These are phyloP conservation scores for Pyricularia sp. DNA, from an alignment of 2,329 filamentous ascomycete genomes.

Conservation along the genomic window DNA sequence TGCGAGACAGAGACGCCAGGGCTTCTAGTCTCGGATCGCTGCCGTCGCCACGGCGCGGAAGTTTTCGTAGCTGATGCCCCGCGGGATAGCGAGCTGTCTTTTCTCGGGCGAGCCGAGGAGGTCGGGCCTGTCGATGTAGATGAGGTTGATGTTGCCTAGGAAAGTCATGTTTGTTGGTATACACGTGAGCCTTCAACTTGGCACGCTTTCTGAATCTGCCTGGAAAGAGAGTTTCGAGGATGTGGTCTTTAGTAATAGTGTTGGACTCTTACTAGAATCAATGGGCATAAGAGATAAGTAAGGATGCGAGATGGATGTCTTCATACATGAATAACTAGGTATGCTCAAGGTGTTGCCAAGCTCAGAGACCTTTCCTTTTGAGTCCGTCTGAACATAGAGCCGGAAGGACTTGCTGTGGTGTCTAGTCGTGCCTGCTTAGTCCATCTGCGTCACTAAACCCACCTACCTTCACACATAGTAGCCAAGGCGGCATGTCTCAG, in stretches of 20 bases:
- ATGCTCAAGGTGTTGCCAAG: no score
- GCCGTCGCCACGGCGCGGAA: not conserved
- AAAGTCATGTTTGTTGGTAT: not conserved
- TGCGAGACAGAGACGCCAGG: not conserved
- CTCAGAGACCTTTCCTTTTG: no score
- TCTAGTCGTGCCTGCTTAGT: not conserved
- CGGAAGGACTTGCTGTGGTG: not conserved
- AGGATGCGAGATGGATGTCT: no score
- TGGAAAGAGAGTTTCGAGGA: no score
- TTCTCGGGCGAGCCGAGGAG: not conserved
- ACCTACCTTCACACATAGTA: no score
- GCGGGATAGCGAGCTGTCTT: not conserved
- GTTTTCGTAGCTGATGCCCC: not conserved
- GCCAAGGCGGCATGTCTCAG: not conserved
- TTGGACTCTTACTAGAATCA: no score
- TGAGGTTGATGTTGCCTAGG: not conserved
- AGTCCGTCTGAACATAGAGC: not conserved
- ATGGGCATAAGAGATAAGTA: no score
- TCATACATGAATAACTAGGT: no score
- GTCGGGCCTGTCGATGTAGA: not conserved
- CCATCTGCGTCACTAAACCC: not conserved
- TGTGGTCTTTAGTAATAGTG: no score
- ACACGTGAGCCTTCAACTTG: no score
- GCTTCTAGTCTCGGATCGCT: not conserved
- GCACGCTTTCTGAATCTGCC: no score